These are phyloP conservation scores for Graphilbum sp. DNA, from an alignment of 2,329 filamentous ascomycete genomes.

Conservation along the genomic window DNA sequence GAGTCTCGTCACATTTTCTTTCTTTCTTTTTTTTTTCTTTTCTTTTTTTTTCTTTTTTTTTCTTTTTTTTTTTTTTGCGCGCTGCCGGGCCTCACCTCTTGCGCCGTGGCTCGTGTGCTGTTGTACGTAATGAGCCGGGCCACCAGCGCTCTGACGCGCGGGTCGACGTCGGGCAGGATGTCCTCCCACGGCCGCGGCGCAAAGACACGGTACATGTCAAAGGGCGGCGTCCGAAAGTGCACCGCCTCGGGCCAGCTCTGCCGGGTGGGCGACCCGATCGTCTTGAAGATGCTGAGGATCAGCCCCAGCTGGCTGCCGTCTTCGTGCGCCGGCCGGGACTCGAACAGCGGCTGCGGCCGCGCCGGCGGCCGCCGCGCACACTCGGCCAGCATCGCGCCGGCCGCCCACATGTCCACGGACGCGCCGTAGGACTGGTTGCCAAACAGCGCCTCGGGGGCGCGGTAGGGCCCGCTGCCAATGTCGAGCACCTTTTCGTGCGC, in stretches of 20 bases:
- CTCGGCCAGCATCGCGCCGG: slow-evolving; percentile 73
- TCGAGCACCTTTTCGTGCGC: slow-evolving; percentile 64
- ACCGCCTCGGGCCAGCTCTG: slow-evolving; percentile 69
- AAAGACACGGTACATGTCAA: slow-evolving; percentile 77
- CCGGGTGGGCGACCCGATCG: slow-evolving; percentile 69
- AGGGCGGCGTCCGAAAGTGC: slow-evolving; percentile 56
- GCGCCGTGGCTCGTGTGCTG: slow-evolving; percentile 49
- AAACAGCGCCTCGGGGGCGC: slow-evolving; percentile 78
- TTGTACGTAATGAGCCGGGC: slow-evolving; percentile 55
- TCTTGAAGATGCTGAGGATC: slow-evolving; percentile 85
- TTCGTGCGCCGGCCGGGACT: slow-evolving; percentile 54
- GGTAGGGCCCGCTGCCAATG: slow-evolving; percentile 82
- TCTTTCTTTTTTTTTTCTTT: no score
- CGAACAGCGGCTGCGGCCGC: slow-evolving; percentile 54
- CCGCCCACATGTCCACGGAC: slow-evolving; percentile 75
- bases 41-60: no score
- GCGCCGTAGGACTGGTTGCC: slow-evolving; percentile 58
- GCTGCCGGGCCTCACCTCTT: slow-evolving; percentile 25
- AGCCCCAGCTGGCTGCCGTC: slow-evolving; percentile 83
- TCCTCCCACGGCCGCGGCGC: slow-evolving; percentile 49
- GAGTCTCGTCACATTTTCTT: no score
- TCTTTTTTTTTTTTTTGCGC: no score
- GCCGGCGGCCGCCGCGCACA: slow-evolving; percentile 36
- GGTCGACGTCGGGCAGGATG: slow-evolving; percentile 45
- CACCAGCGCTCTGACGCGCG: slow-evolving; percentile 48